Base-by-base conservation (phyloP, 129 eudicot genomes). In the Helichrysum umbraculigerum region DNA sequence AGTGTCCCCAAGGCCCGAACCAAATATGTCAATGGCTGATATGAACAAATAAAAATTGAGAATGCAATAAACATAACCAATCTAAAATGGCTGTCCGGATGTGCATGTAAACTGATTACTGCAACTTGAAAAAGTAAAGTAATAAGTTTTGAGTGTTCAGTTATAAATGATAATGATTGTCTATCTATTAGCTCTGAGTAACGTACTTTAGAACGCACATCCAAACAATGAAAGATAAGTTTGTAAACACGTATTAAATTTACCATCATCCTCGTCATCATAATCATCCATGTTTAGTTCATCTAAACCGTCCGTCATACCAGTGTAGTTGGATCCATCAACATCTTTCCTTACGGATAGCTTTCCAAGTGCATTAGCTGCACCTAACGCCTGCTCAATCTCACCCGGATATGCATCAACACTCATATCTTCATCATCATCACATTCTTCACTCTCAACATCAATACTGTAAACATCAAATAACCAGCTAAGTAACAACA, bases 251-350 rank as follows among this genome's bases (percentile, higher is more conserved):
- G 29, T 1, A n/a, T 71, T 30, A 57, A 39, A 6, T 8, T 14
- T 87, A 89, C 96, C 98, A 72, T 86, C 90, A 59, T 92, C 96
- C 56, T 92, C 96, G 19, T 90, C 92, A 76, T 90, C 96, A 78
- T 93, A 93, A 71, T 85, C 65, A 72, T 90, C 96, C 96, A 93
- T 93, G 84, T 90, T 84, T 28, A 93, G 72, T 77, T 90, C 95
- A 82, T 78, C 79, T 76, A 90, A 57, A 50, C 87, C 92, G 66
- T 86, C 98, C 34, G 83, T 75, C 35, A 93, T 75, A 81, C 83
- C 85, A 42, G 66, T 37, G 22, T 76, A 62, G 75, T 78, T 80
- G 1, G 87, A 20, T 75, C 83, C 87, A 15, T 80, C 29, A 57
- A 39, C 44, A 39, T 20, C 77, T 75, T 81, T 64, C 34, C 84